A percentile compares a stretch with the other conserved stretches of the same genome.
Conservation (phyloP, 1,139 yeast genomes). For the Kurtzmaniella natalensis region DNA sequence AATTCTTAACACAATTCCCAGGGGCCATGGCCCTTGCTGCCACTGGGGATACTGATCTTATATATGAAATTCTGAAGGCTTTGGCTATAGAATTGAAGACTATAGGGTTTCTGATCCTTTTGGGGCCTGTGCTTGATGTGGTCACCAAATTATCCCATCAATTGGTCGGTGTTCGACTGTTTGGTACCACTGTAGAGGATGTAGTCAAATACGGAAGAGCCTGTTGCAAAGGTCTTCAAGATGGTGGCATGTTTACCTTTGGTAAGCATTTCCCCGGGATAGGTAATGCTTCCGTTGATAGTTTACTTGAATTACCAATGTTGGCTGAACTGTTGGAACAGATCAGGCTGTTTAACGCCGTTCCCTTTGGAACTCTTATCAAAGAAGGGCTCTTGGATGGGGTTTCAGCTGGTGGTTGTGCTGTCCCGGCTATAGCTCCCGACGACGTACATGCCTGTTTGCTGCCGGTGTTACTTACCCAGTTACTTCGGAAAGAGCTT, state of each 20-base stretch:
- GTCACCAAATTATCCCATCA: constrained; percentile 55
- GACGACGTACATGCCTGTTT: constrained; percentile 64
- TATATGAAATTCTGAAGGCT: constrained; percentile 53
- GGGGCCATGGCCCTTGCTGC: constrained; percentile 66
- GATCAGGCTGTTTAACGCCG: constrained; percentile 45
- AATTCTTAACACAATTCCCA: constrained; percentile 55
- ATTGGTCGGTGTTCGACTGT: constrained; percentile 58
- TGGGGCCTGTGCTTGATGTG: constrained; percentile 66
- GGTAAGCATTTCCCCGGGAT: constrained; percentile 70
- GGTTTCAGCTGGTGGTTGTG: constrained; percentile 62
- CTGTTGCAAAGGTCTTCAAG: constrained; percentile 51
- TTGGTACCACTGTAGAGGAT: constrained; percentile 59
- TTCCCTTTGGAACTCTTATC: constrained; percentile 52
- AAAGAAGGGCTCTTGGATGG: constrained; percentile 51
- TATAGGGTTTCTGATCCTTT: constrained; percentile 53
- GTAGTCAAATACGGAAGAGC: constrained; percentile 54
- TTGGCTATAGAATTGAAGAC: constrained; percentile 49
- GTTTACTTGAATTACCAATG: constrained; percentile 55
- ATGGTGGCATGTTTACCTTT: constrained; percentile 53
- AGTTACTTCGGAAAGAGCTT: constrained; percentile 48
- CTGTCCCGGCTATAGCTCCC: constrained; percentile 59
- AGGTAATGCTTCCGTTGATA: constrained; percentile 59
- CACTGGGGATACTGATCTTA: constrained; percentile 46
- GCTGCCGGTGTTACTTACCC: constrained; percentile 53
- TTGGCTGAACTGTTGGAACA: constrained; percentile 55